Evolutionary conservation across 371 early-diverging fungal species (phyloP).

Genomic region (Mucor plumbeus): DNA sequence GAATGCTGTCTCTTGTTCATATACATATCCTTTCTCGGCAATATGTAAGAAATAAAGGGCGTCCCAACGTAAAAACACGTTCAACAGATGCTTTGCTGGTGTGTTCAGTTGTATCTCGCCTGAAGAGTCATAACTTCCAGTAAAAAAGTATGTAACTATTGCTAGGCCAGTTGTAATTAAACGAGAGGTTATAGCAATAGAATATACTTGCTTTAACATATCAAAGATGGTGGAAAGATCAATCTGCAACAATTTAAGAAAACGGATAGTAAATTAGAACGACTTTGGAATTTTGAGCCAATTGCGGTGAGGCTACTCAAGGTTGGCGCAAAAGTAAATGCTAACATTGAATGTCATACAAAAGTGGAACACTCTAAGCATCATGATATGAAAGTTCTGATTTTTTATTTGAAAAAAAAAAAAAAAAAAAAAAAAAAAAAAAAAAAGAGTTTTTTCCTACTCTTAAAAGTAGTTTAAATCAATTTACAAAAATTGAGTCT

Average conservation of each 20-base stretch:
- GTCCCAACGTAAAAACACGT: slow-evolving; percentile 89
- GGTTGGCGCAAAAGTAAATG: too few relatives aligned
- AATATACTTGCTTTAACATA: slow-evolving; percentile 34
- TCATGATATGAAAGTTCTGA: too few relatives aligned
- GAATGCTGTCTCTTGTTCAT: slow-evolving; percentile 93
- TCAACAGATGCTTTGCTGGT: slow-evolving; percentile 17
- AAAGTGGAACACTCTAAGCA: too few relatives aligned
- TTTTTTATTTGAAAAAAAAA: too few relatives aligned
- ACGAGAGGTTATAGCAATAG: slow-evolving; percentile 37
- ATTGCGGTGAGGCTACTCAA: too few relatives aligned
- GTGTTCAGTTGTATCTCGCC: slow-evolving; percentile 37
- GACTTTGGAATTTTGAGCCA: too few relatives aligned
- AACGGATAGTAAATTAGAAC: neutral
- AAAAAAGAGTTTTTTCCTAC: too few relatives aligned
- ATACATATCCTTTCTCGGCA: slow-evolving; percentile 80
- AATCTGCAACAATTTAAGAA: neutral
- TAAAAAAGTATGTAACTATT: slow-evolving; percentile 25
- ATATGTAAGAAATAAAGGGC: slow-evolving; percentile 88
- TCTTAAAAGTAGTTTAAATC: too few relatives aligned
- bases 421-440: too few relatives aligned
- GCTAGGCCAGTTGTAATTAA: slow-evolving; percentile 30
- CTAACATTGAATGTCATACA: neutral
- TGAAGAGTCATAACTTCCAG: slow-evolving; percentile 51
- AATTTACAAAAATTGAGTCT: too few relatives aligned
- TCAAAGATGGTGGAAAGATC: neutral